Evolutionary conservation across 2,329 filamentous ascomycete species (phyloP), one percentile per base, ranked within the genome.

Genomic region (Orbilia quercus): DNA sequence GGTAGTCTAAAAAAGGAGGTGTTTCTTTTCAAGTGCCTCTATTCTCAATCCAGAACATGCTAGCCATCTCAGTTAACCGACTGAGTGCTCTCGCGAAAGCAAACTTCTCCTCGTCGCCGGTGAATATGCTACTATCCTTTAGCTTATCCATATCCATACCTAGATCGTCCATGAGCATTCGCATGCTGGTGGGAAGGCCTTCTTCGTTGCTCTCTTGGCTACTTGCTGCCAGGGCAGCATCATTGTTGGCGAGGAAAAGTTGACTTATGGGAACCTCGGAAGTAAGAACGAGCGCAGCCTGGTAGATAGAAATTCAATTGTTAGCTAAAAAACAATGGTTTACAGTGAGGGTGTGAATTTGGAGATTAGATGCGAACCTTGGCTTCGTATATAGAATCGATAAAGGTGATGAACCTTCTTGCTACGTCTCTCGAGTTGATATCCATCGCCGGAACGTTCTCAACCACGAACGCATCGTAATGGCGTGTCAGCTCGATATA

Each of bases 251-350:
- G 48, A 96, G 85, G 82, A 98, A 99, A 34, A 98, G 87, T 79
- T 96, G 89, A 6, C 88, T 87, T 1, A 99, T 84, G 0, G 94
- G 92, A 53, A 93, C 91, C 42, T 89, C 92, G 1, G 91, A 93
- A 0, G 95, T 99, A 64, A 99, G 86, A 14, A 98, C 94, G 6
- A 99, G 86, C 82, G 97, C 98, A n/a, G 92, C 93, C 81, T 94
- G 28, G 28, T 31, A 87, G 25, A 45, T 9, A 31, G 1, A 2
- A 48, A 5, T 2, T 18, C 2, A 18, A 22, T 51, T 47, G 51
- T 16, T 53, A 51, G 28, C 4, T 25, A 11, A 22, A 11, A n/a
- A 42, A 16, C 31, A n/a, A 25, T 12, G 12, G n/a, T 6, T 28
- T 11, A 31, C 11, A 28, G 18, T 34, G 34, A 38, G n/a, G n/a